phyloP scores from a whole-genome alignment of 768 basidiomycete genomes.

The Lactarius quietus region DNA sequence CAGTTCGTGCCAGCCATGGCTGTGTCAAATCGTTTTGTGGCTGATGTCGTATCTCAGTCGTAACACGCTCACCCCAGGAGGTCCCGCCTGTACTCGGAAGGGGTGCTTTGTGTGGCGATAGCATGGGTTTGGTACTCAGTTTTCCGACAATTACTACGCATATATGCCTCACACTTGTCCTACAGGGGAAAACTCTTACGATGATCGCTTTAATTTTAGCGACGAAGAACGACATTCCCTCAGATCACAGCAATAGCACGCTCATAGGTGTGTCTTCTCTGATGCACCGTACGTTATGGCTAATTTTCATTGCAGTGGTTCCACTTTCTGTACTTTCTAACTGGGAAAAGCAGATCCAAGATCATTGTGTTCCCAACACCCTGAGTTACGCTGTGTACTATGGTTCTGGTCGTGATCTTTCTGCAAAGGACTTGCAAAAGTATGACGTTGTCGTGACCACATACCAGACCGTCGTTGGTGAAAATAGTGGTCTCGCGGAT shows the following conservation, averaged over 20 bases:
- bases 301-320: slow-evolving; percentile 47
- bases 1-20: slow-evolving; percentile 36
- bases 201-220: slow-evolving; percentile 80
- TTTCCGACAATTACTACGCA: background rate
- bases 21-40: background rate
- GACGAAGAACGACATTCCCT: slow-evolving; percentile 61
- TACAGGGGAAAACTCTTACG: slow-evolving; percentile 84
- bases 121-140: slow-evolving; percentile 68
- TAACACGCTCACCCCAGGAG: slow-evolving; percentile 75
- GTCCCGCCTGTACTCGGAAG: slow-evolving; percentile 62
- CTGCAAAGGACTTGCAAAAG: slow-evolving; percentile 53
- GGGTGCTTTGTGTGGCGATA: slow-evolving; percentile 87
- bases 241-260: slow-evolving; percentile 60
- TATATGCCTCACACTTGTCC: slow-evolving; percentile 14
- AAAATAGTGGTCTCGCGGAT: slow-evolving; percentile 38
- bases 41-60: slow-evolving; percentile 45
- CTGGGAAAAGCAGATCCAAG: slow-evolving; percentile 81
- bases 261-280: slow-evolving; percentile 63
- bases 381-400: slow-evolving; percentile 67
- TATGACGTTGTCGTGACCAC: slow-evolving; percentile 84
- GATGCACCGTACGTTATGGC: background rate
- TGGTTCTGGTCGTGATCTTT: slow-evolving; percentile 58
- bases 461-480: slow-evolving; percentile 66
- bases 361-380: slow-evolving; percentile 57
- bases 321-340: slow-evolving; percentile 85